A percentile compares a stretch with the other conserved stretches of the same genome.
phyloP scores from a whole-genome alignment of 75 land plant genomes.

The Gnetum montanum region DNA sequence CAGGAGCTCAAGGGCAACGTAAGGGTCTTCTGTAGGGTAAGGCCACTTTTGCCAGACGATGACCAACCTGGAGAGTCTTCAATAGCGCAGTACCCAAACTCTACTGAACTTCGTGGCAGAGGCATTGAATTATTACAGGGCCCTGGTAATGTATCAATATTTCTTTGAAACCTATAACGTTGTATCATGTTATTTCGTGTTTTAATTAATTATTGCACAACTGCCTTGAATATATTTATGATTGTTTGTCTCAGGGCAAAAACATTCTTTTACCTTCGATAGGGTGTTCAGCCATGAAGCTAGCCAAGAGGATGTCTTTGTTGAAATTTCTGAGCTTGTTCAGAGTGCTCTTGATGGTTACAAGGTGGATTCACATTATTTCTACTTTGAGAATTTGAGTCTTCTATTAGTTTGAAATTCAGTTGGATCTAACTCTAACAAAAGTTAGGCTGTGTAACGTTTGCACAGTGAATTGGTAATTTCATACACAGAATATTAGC shows the following conservation, averaged over 20 bases:
- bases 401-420: neutral
- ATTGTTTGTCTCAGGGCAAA: conserved; percentile 40
- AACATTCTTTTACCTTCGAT: conserved; percentile 72
- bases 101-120: conserved; percentile 51
- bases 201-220: too few species aligned
- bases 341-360: conserved; percentile 98
- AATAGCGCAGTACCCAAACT: conserved; percentile 54
- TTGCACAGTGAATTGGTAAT: too few species aligned
- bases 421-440: neutral
- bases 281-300: conserved; percentile 74
- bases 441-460: too few species aligned
- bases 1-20: conserved; percentile 95
- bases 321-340: conserved; percentile 88
- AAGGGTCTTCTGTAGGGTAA: conserved; percentile 87
- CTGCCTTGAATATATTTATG: too few species aligned
- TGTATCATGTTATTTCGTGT: too few species aligned
- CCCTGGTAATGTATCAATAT: conserved; percentile 21
- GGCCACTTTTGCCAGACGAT: conserved; percentile 72
- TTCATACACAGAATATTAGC: too few species aligned
- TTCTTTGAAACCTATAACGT: neutral
- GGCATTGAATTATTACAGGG: conserved; percentile 67
- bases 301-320: conserved; percentile 76
- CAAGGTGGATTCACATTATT: conserved; percentile 41
- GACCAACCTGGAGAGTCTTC: conserved; percentile 24
- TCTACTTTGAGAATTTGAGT: neutral